Base-by-base conservation (phyloP, 1,284 basidiomycete species). In the Cryptococcus sp. region DNA sequence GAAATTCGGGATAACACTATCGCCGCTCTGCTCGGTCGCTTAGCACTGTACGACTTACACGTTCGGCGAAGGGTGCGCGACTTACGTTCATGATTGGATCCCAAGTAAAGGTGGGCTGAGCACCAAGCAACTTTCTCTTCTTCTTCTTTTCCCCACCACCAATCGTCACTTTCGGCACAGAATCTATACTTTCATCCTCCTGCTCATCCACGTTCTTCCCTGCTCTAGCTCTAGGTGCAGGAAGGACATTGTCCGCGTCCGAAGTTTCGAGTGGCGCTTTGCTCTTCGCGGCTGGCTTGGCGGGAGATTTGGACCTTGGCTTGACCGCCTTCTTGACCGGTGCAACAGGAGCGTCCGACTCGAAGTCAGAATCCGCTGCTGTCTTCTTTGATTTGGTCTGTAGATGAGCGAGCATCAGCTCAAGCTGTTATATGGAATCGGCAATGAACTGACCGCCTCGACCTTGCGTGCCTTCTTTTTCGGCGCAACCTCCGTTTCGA, bases 81-180 rank as follows among this genome's bases (percentile, higher is more conserved):
- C 73, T 67, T 55, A 77, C 75, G 17, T 66, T 69, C 60, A 76
- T 50, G 47, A 77, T 67, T 5, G 71, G 66, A 59, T 77, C 75
- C 75, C 75, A 77, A 5, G 54, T 57, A 54, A 77, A 77, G 23
- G 68, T 60, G 0, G 75, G 62, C 42, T 67, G 62, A 8, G 56
- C 62, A 27, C 63, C 68, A 6, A 69, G 60, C 43, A 77, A 58
- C 43, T 70, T 69, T 41, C 72, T 61, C 58, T 71, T 73, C 67
- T 77, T 77, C 72, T 76, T 76, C 70, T 75, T 76, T 57, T 65
- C 68, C 16, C 16, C 50, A 3, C 42, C 55, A 16, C 50, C 47
- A 16, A 23, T 42, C n/a, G 48, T 42, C 6, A 48, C 50, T 30
- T 40, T 23, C 27, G 47, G 15, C 11, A 45, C n/a, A 6, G n/a